Evolutionary conservation across 352 stramenopile species (phyloP).

Genomic region (Pythium aquatile): DNA sequence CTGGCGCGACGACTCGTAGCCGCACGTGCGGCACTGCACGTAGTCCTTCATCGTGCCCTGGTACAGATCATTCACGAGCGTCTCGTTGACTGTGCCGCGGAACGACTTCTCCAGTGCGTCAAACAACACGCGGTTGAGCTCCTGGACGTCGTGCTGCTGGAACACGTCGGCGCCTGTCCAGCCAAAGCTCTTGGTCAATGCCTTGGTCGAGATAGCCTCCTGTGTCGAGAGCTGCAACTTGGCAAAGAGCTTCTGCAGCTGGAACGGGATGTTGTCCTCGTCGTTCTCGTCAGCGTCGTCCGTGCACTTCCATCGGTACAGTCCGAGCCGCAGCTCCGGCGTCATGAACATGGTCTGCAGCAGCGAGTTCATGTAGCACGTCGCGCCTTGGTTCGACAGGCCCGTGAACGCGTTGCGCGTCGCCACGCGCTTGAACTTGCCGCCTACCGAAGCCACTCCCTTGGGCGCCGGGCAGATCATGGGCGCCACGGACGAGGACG

Average conservation of each 20-base stretch:
- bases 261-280: constrained; percentile 83
- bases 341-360: constrained; percentile 93
- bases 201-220: constrained; percentile 74
- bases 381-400: constrained; percentile 89
- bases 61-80: constrained; percentile 86
- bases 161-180: constrained; percentile 89
- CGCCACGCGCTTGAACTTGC: constrained; percentile 8
- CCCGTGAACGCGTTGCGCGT: constrained; percentile 62
- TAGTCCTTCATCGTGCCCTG: constrained; percentile 88
- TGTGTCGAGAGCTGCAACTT: constrained; percentile 83
- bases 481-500: constrained; percentile 16
- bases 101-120: constrained; percentile 89
- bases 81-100: constrained; percentile 84
- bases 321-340: constrained; percentile 76
- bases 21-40: constrained; percentile 81
- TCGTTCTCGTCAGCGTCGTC: constrained; percentile 50
- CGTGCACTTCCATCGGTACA: constrained; percentile 67
- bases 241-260: constrained; percentile 92
- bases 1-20: constrained; percentile 82
- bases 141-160: constrained; percentile 91
- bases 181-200: constrained; percentile 90
- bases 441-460: constrained; percentile 8
- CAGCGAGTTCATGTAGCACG: constrained; percentile 94
- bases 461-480: constrained; percentile 18
- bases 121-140: constrained; percentile 89